A percentile compares a stretch with the other conserved stretches of the same genome.
phyloP scores from a whole-genome alignment of 129 eudicot species.

The Artemisia argyi region DNA sequence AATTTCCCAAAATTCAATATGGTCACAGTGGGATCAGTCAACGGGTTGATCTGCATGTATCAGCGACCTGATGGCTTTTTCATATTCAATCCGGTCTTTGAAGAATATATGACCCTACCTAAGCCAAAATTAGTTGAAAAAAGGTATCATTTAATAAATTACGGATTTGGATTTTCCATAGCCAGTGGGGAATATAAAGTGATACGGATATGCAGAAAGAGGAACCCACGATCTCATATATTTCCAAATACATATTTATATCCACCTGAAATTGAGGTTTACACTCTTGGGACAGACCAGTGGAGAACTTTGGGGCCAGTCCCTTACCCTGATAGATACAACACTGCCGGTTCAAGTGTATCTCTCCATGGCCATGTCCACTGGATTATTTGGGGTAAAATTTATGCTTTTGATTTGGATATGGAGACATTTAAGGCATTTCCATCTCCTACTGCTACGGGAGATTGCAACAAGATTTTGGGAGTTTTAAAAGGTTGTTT shows the following conservation, averaged over 20 bases:
- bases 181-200: constrained; percentile 32
- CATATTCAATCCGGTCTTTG: too few relatives aligned
- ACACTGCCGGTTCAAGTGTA: background rate
- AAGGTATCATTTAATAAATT: background rate
- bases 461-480: constrained; percentile 1
- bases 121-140: too few relatives aligned
- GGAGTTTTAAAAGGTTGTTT: background rate
- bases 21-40: too few relatives aligned
- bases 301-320: constrained; percentile 39
- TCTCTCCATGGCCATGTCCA: constrained; percentile 40
- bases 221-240: background rate
- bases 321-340: background rate
- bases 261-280: constrained; percentile 7
- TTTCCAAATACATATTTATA: too few relatives aligned
- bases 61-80: too few relatives aligned
- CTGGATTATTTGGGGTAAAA: constrained; percentile 18
- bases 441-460: constrained; percentile 16
- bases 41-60: too few relatives aligned
- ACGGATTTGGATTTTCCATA: constrained; percentile 40
- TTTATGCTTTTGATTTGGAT: constrained; percentile 40
- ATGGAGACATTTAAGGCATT: constrained; percentile 28
- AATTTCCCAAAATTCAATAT: too few relatives aligned
- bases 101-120: too few relatives aligned
- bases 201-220: constrained; percentile 26
- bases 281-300: constrained; percentile 27